phyloP scores from a whole-genome alignment of 2,329 filamentous ascomycete genomes.

The Cercospora citrullina region DNA sequence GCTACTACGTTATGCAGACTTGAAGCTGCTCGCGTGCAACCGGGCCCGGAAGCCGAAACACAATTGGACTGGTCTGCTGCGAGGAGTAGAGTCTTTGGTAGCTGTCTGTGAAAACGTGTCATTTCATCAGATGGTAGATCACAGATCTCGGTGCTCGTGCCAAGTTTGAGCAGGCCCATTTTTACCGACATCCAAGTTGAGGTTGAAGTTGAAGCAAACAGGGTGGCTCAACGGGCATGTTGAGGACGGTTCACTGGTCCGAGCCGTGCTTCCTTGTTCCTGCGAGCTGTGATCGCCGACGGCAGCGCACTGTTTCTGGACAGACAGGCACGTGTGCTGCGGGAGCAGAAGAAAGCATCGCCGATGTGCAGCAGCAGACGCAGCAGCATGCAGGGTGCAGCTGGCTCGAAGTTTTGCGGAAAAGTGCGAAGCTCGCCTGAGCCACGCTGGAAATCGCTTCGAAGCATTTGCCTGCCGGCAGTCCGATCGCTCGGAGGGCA shows the following conservation, averaged over 20 bases:
- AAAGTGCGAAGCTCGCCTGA: not conserved
- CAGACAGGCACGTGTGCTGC: slow-evolving; percentile 18
- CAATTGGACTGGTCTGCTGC: not conserved
- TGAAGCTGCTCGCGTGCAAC: not conserved
- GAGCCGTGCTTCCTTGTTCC: slow-evolving; percentile 5
- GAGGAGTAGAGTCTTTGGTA: not conserved
- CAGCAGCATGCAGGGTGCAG: slow-evolving; percentile 9
- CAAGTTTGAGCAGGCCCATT: not conserved
- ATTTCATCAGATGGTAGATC: not conserved
- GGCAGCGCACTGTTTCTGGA: slow-evolving; percentile 3
- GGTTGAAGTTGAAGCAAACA: not conserved
- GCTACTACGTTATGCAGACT: not conserved
- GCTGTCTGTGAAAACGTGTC: not conserved
- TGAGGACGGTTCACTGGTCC: slow-evolving; percentile 5
- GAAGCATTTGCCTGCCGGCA: not conserved
- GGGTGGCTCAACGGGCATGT: not conserved
- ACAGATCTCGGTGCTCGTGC: not conserved
- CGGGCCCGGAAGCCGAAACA: not conserved
- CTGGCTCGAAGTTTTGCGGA: not conserved
- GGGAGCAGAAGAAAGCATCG: slow-evolving; percentile 9
- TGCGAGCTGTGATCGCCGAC: slow-evolving; percentile 13
- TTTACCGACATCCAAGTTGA: not conserved
- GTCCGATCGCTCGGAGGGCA: not conserved
- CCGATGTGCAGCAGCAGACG: slow-evolving; percentile 15
- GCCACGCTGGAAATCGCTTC: not conserved